Percentiles rank a stretch among this genome's conserved stretches.
Evolutionary conservation across 257 asterid species (phyloP).

Genomic region (Solanum pinnatisectum): DNA sequence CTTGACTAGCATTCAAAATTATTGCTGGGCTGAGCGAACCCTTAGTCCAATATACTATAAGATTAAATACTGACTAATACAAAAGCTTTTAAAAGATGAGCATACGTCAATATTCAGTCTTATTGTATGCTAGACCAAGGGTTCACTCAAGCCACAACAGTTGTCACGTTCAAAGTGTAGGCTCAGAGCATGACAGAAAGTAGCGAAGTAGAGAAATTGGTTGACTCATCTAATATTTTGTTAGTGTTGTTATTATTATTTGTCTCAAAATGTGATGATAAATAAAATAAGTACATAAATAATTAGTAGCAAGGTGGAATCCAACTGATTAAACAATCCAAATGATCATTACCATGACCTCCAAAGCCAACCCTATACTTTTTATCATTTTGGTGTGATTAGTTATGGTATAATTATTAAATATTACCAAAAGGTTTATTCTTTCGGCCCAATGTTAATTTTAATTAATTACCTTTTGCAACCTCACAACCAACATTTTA

Average conservation of each 20-base stretch:
- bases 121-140: too few species aligned
- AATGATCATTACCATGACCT: neutral
- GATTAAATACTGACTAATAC: too few species aligned
- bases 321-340: neutral
- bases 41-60: too few species aligned
- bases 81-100: too few species aligned
- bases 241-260: neutral
- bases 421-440: constrained; percentile 1
- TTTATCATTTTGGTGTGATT: neutral
- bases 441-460: neutral
- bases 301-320: neutral
- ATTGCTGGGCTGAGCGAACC: accelerated
- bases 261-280: neutral
- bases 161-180: too few species aligned
- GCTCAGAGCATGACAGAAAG: too few species aligned
- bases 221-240: neutral
- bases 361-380: neutral
- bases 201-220: neutral
- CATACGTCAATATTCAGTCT: too few species aligned
- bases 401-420: neutral
- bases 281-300: neutral
- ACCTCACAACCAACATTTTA: constrained; percentile 3
- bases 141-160: accelerated
- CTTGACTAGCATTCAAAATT: too few species aligned
- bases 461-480: constrained; percentile 1